Conservation (phyloP, 306 rosid species). For the Vigna nakashimae region DNA sequence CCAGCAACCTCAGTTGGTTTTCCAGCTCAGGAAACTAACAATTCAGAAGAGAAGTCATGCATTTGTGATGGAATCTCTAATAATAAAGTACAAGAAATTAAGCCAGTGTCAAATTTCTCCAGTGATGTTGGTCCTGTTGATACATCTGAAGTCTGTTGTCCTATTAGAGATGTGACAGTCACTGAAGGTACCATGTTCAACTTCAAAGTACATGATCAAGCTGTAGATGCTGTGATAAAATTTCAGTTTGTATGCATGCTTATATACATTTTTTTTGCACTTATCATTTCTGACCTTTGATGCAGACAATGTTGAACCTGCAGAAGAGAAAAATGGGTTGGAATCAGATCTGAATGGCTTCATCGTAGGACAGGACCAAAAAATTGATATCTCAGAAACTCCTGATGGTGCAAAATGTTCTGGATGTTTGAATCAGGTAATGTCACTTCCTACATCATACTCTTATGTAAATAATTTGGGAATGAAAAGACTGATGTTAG, state of each 20-base stretch:
- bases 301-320: constrained; percentile 56
- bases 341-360: constrained; percentile 55
- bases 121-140: constrained; percentile 45
- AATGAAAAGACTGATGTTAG: constrained; percentile 2
- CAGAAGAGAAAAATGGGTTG: constrained; percentile 45
- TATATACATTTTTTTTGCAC: constrained; percentile 21
- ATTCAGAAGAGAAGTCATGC: constrained; percentile 46
- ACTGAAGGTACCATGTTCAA: constrained; percentile 65
- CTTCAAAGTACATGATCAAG: constrained; percentile 22
- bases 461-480: constrained; percentile 26
- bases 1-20: constrained; percentile 48
- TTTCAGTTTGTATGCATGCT: constrained; percentile 1
- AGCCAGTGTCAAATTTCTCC: constrained; percentile 42
- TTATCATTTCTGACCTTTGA: constrained; percentile 30
- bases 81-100: constrained; percentile 47
- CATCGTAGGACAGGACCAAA: constrained; percentile 47
- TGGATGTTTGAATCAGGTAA: constrained; percentile 65
- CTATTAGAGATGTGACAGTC: constrained; percentile 50
- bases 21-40: constrained; percentile 52
- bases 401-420: constrained; percentile 47
- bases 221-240: constrained; percentile 16
- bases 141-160: constrained; percentile 43
- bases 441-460: constrained; percentile 26
- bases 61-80: constrained; percentile 51
- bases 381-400: constrained; percentile 46